phyloP scores from a whole-genome alignment of 2,329 filamentous ascomycete species.

The Fusarium incarnatum region DNA sequence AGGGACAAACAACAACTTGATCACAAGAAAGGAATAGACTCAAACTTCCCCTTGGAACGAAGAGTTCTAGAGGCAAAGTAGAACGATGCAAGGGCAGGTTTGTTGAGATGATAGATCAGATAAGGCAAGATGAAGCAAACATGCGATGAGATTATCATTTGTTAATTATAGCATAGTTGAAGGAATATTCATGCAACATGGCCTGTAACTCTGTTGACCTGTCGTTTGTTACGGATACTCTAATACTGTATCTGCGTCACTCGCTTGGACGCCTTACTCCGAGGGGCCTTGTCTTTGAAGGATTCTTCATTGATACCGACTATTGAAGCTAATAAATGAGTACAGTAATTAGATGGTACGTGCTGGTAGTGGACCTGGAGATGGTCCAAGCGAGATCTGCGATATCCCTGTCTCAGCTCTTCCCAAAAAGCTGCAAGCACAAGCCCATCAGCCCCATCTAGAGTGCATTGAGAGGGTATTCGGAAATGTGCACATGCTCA shows the following conservation, averaged over 20 bases:
- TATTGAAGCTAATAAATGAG: background rate
- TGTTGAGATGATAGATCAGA: conserved; percentile 14
- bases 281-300: conserved; percentile 2
- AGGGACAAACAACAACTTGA: background rate
- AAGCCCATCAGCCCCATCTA: conserved; percentile 5
- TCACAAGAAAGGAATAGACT: background rate
- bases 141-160: background rate
- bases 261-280: background rate
- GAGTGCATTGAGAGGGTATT: background rate
- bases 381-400: conserved; percentile 10
- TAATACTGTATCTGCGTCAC: background rate
- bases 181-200: background rate
- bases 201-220: background rate
- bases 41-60: background rate
- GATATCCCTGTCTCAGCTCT: conserved; percentile 7
- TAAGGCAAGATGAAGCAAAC: conserved; percentile 1
- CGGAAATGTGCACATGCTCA: background rate
- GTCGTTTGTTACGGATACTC: background rate
- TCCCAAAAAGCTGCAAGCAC: background rate
- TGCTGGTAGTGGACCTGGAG: background rate
- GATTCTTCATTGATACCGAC: background rate
- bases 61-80: background rate
- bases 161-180: background rate
- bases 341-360: background rate
- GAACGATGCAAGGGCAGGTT: conserved; percentile 12